A percentile compares a stretch with the other conserved stretches of the same genome.
Conservation (phyloP, 2,329 filamentous ascomycete species). For the Claviceps monticola region DNA sequence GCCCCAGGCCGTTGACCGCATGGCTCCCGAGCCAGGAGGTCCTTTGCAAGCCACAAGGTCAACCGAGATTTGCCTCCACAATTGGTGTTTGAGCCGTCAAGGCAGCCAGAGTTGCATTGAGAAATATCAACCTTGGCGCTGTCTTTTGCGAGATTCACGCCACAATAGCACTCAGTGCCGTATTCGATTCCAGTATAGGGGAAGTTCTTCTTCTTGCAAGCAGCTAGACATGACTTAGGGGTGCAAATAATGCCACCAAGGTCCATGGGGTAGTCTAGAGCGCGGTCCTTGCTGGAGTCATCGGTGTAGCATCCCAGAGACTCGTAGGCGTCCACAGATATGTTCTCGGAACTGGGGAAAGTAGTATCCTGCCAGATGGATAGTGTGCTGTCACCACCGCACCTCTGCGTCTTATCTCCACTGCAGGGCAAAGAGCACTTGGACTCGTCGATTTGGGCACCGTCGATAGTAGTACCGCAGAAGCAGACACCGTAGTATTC, state of each 20-base stretch:
- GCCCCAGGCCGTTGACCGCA: conserved; percentile 24
- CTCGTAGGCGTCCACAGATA: conserved; percentile 37
- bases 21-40: conserved; percentile 36
- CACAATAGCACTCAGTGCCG: conserved; percentile 34
- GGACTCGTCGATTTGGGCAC: conserved; percentile 35
- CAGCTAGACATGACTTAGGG: conserved; percentile 26
- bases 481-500: conserved; percentile 40
- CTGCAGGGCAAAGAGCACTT: conserved; percentile 44
- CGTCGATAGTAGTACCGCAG: conserved; percentile 35
- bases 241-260: conserved; percentile 25
- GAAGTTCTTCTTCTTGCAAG: conserved; percentile 30
- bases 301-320: conserved; percentile 50
- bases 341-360: conserved; percentile 27
- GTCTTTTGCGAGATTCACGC: conserved; percentile 37
- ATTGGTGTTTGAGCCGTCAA: conserved; percentile 26
- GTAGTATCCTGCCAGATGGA: conserved; percentile 36
- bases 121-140: conserved; percentile 20
- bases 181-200: conserved; percentile 35
- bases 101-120: conserved; percentile 38
- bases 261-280: conserved; percentile 29
- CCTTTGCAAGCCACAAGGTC: conserved; percentile 32
- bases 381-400: conserved; percentile 33
- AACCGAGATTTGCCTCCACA: conserved; percentile 32
- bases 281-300: conserved; percentile 24
- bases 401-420: conserved; percentile 28